phyloP scores from a whole-genome alignment of 169 alveolate species.

The Cystoisospora suis region DNA sequence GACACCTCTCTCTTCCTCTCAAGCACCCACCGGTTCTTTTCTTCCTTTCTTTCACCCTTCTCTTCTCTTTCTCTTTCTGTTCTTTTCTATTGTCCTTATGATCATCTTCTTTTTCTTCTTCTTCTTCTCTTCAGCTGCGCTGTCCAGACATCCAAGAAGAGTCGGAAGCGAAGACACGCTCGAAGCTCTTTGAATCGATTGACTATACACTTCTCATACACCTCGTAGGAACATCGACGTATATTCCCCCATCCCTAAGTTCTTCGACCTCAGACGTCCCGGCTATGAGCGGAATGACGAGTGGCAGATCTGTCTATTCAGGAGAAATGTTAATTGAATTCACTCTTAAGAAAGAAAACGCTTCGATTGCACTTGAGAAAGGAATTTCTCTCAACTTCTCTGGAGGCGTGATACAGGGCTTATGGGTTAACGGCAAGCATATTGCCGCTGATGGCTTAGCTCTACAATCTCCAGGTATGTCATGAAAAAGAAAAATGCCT shows the following conservation, averaged over 20 bases:
- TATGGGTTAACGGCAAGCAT: conserved; percentile 33
- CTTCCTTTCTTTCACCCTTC: not conserved
- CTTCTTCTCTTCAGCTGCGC: not conserved
- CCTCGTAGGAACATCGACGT: not conserved
- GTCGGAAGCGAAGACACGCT: not conserved
- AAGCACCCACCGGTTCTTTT: not conserved
- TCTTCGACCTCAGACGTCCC: not conserved
- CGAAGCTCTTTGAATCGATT: not conserved
- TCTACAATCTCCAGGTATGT: not conserved
- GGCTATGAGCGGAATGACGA: not conserved
- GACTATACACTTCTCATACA: conserved; percentile 6
- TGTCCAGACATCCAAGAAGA: conserved; percentile 1
- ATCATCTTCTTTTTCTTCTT: not conserved
- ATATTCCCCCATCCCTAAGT: not conserved
- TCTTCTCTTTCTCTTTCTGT: not conserved
- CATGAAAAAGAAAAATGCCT: too few relatives aligned
- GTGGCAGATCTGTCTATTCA: not conserved
- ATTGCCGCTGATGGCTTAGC: conserved; percentile 30
- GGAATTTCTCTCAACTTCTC: conserved; percentile 38
- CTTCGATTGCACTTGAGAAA: not conserved
- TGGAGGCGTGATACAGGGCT: conserved; percentile 24
- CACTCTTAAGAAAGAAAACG: not conserved
- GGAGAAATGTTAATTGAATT: conserved; percentile 3
- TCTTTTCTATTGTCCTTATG: too few relatives aligned
- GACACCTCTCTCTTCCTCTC: not conserved